phyloP scores from a whole-genome alignment of 129 eudicot species.

The Smallanthus sonchifolius region DNA sequence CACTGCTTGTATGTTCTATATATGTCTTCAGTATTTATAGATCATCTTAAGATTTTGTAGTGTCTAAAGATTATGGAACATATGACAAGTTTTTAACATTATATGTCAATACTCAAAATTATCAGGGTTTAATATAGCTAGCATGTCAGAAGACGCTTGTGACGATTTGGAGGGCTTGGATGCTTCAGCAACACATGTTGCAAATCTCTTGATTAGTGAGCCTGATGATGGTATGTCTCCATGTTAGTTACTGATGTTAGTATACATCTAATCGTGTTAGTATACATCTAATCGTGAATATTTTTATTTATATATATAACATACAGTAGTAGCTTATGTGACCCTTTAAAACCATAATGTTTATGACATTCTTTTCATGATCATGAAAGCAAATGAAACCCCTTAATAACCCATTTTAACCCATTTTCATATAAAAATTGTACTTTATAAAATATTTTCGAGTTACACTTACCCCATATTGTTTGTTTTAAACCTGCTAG shows the following conservation, averaged over 20 bases:
- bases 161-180: slow-evolving; percentile 53
- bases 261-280: not conserved
- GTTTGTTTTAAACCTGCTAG: not conserved
- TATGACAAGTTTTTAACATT: not conserved
- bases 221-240: slow-evolving; percentile 40
- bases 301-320: not conserved
- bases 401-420: no score
- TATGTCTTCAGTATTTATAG: not conserved
- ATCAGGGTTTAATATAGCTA: slow-evolving; percentile 48
- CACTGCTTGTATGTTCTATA: slow-evolving; percentile 59
- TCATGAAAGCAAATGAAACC: not conserved
- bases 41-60: not conserved
- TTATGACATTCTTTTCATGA: not conserved
- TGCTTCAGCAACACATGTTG: slow-evolving; percentile 53
- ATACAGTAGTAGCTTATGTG: not conserved
- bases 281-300: not conserved
- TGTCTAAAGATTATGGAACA: not conserved
- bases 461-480: not conserved
- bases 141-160: slow-evolving; percentile 40
- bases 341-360: not conserved
- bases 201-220: slow-evolving; percentile 43
- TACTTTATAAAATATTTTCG: not conserved
- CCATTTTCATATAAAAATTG: no score
- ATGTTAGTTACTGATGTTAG: not conserved
- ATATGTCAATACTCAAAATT: slow-evolving; percentile 5